Evolutionary conservation across 2,329 filamentous ascomycete genomes (phyloP).

Genomic region (Aureobasidium sp.): DNA sequence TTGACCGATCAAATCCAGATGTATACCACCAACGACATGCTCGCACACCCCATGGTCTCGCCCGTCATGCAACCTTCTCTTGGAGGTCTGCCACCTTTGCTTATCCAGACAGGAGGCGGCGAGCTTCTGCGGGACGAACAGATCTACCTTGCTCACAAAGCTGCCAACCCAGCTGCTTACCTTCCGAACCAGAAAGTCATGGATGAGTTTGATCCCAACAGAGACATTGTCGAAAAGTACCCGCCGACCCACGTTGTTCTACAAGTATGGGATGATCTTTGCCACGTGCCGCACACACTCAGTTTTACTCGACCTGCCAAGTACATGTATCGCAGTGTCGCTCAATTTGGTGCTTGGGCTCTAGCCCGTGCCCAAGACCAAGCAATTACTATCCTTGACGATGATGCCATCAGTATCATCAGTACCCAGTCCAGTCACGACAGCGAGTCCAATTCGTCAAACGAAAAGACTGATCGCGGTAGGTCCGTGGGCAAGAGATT

Average conservation of each 20-base stretch:
- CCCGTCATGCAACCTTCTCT: conserved; percentile 81
- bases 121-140: conserved; percentile 91
- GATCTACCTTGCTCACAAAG: conserved; percentile 91
- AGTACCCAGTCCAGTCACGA: conserved; percentile 42
- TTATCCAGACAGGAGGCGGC: conserved; percentile 80
- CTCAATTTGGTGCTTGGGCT: conserved; percentile 90
- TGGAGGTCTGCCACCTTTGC: conserved; percentile 78
- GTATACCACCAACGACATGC: conserved; percentile 73
- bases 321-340: conserved; percentile 86
- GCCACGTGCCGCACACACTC: conserved; percentile 86
- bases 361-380: conserved; percentile 74
- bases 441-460: conserved; percentile 15
- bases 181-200: conserved; percentile 59
- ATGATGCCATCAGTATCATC: conserved; percentile 69
- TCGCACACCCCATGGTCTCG: conserved; percentile 84
- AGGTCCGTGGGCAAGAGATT: conserved; percentile 16
- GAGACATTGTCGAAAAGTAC: conserved; percentile 54
- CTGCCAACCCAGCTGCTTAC: conserved; percentile 73
- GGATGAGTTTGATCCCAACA: conserved; percentile 53
- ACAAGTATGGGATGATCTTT: conserved; percentile 93
- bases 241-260: conserved; percentile 85
- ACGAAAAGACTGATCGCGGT: neutral
- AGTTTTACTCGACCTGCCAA: conserved; percentile 95
- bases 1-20: conserved; percentile 92
- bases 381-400: conserved; percentile 73